A percentile compares a stretch with the other conserved stretches of the same genome.
Conservation (phyloP, 208 protist genomes). For the Leishmania gerbilli region DNA sequence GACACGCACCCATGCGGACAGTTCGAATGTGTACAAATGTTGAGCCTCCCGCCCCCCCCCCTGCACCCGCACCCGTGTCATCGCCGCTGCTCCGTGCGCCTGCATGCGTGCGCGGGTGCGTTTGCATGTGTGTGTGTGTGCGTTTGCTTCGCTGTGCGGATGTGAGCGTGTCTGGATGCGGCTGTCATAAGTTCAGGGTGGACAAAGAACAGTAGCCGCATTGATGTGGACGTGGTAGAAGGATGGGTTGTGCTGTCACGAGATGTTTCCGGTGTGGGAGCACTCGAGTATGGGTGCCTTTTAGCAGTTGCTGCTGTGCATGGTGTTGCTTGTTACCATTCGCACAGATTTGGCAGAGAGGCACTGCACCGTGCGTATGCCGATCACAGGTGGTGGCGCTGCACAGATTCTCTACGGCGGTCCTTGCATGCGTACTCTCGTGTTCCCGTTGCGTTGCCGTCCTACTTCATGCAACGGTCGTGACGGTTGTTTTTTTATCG, state of each 20-base stretch:
- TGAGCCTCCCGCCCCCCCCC: not conserved
- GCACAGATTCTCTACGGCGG: not conserved
- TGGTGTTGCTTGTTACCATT: not conserved
- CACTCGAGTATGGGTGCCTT: not conserved
- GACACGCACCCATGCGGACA: slow-evolving; percentile 9
- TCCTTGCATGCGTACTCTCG: not conserved
- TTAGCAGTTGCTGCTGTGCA: not conserved
- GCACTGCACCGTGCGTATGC: not conserved
- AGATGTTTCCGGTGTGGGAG: not conserved
- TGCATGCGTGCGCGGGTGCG: not conserved
- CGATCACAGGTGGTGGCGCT: not conserved
- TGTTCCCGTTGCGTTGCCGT: not conserved
- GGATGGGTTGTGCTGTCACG: not conserved
- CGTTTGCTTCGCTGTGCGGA: too few relatives aligned
- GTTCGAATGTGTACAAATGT: slow-evolving; percentile 15
- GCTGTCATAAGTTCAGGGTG: not conserved
- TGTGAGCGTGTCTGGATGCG: not conserved
- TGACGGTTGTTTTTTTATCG: not conserved
- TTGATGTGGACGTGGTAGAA: not conserved
- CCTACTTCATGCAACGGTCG: not conserved
- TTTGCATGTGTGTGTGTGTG: not conserved
- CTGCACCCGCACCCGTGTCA: not conserved
- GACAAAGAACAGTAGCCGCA: not conserved
- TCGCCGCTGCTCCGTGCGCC: not conserved
- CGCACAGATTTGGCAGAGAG: not conserved